Evolutionary conservation across 176 grass and related monocot genomes (phyloP).

Genomic region (Phyllostachys edulis): DNA sequence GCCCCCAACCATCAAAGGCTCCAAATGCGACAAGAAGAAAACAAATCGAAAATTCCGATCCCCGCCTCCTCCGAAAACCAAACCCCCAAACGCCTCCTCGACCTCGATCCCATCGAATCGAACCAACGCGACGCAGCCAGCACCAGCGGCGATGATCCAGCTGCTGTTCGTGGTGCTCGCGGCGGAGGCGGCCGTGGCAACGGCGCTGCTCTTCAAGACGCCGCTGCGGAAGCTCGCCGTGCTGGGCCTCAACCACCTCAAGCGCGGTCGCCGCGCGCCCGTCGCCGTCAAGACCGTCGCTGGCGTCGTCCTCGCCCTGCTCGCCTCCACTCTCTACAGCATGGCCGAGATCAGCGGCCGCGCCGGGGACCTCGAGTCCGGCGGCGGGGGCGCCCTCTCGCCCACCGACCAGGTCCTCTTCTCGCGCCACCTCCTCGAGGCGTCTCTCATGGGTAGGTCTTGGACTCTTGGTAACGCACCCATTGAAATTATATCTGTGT

Average conservation of each 20-base stretch:
- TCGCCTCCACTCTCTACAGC: constrained; percentile 67
- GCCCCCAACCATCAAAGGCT: neutral
- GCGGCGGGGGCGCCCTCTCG: constrained; percentile 43
- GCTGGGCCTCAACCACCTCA: constrained; percentile 63
- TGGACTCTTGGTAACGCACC: constrained; percentile 11
- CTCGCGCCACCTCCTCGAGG: constrained; percentile 82
- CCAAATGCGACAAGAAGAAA: neutral
- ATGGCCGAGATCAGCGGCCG: constrained; percentile 62
- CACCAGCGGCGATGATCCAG: constrained; percentile 59
- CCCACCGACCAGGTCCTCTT: constrained; percentile 90
- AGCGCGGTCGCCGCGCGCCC: constrained; percentile 69
- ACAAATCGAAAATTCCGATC: neutral
- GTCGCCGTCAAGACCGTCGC: constrained; percentile 83
- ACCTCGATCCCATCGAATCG: constrained; percentile 30
- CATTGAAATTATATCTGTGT: neutral
- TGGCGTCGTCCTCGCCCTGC: constrained; percentile 51
- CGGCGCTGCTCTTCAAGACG: constrained; percentile 77
- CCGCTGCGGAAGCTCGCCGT: constrained; percentile 68
- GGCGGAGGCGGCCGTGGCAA: constrained; percentile 53
- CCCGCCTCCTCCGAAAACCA: neutral
- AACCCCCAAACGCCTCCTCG: neutral
- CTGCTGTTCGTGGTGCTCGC: constrained; percentile 70
- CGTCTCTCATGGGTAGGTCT: constrained; percentile 75
- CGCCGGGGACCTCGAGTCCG: constrained; percentile 39
- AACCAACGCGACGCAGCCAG: neutral